These are phyloP conservation scores for Colletotrichum truncatum DNA, from an alignment of 2,329 filamentous ascomycete species.

Conservation along the genomic window DNA sequence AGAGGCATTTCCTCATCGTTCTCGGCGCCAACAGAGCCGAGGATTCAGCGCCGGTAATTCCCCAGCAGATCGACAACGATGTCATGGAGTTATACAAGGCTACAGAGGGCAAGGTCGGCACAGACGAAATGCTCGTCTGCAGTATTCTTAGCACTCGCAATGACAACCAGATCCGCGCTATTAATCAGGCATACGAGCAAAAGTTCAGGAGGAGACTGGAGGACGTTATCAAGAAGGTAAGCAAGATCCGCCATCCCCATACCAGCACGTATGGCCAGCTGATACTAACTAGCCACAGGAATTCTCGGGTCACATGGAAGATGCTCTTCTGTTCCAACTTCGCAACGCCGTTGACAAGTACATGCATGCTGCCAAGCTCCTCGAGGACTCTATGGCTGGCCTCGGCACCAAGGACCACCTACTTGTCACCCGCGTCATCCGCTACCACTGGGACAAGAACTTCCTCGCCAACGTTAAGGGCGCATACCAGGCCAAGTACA, in stretches of 20 bases:
- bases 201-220: constrained; percentile 78
- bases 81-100: constrained; percentile 80
- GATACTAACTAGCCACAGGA: constrained; percentile 53
- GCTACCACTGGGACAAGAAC: constrained; percentile 83
- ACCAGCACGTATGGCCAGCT: neutral
- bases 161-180: constrained; percentile 85
- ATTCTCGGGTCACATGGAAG: constrained; percentile 93
- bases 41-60: constrained; percentile 78
- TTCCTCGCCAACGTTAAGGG: constrained; percentile 81
- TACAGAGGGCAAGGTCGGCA: constrained; percentile 77
- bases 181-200: constrained; percentile 77
- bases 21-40: constrained; percentile 79
- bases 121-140: constrained; percentile 81
- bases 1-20: constrained; percentile 85
- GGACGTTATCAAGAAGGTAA: constrained; percentile 75
- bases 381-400: constrained; percentile 91
- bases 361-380: constrained; percentile 80
- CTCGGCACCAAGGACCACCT: constrained; percentile 86
- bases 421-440: constrained; percentile 79
- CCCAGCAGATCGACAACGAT: constrained; percentile 78
- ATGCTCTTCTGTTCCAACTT: constrained; percentile 84
- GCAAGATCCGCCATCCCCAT: constrained; percentile 28
- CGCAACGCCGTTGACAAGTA: constrained; percentile 80
- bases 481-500: constrained; percentile 79
- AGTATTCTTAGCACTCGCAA: constrained; percentile 79